phyloP scores from a whole-genome alignment of 495 filamentous ascomycete genomes.

The Penicillium samsonianum region DNA sequence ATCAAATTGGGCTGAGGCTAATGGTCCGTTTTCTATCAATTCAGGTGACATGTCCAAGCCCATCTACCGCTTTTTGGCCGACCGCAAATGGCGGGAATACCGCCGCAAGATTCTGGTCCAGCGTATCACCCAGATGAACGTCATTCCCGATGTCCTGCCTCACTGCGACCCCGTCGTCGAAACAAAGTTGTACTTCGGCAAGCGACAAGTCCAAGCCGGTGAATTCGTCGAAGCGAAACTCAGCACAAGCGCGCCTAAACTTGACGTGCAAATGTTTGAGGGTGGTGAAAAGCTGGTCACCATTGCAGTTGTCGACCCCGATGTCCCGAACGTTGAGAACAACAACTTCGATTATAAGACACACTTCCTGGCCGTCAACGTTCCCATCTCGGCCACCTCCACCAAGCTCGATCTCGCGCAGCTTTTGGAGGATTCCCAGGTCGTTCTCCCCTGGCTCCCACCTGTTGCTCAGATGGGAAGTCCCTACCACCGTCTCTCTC shows the following conservation, averaged over 20 bases:
- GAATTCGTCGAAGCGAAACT: slow-evolving; percentile 69
- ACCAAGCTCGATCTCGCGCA: slow-evolving; percentile 54
- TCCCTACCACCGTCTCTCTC: slow-evolving; percentile 82
- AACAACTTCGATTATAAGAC: slow-evolving; percentile 77
- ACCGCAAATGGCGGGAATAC: slow-evolving; percentile 84
- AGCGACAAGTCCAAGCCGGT: slow-evolving; percentile 68
- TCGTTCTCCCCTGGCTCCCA: slow-evolving; percentile 79
- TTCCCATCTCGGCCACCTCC: slow-evolving; percentile 57
- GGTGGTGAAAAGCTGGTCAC: slow-evolving; percentile 77
- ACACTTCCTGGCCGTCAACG: slow-evolving; percentile 79
- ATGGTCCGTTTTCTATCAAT: slow-evolving; percentile 6
- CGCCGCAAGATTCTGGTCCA: slow-evolving; percentile 75
- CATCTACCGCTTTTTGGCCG: slow-evolving; percentile 88
- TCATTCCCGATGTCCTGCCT: slow-evolving; percentile 92
- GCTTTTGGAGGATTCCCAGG: slow-evolving; percentile 57
- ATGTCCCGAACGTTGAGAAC: slow-evolving; percentile 79
- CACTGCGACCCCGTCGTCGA: slow-evolving; percentile 76
- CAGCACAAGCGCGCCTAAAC: slow-evolving; percentile 67
- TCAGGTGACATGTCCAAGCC: slow-evolving; percentile 93
- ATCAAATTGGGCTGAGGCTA: slow-evolving; percentile 1
- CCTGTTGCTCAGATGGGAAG: slow-evolving; percentile 85
- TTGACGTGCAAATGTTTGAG: slow-evolving; percentile 84
- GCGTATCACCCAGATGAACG: slow-evolving; percentile 82
- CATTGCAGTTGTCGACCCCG: slow-evolving; percentile 82
- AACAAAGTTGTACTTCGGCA: slow-evolving; percentile 75